Evolutionary conservation across 345 rosid species (phyloP), one percentile per base, ranked within the genome.

Genomic region (Salix brachista): DNA sequence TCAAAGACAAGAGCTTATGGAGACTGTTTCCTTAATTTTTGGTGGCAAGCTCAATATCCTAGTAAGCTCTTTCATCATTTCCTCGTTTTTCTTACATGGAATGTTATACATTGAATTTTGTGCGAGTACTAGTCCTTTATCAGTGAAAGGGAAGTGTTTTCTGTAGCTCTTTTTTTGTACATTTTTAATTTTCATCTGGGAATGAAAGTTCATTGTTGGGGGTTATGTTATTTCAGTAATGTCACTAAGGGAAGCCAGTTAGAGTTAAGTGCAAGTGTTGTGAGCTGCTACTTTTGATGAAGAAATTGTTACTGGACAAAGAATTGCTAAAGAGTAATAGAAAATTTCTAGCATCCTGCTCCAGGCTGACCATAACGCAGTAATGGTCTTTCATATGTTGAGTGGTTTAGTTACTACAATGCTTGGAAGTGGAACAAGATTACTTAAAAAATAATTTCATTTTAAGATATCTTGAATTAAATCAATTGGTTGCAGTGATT

Each of bases 11-110:
- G 54, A 74, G 72, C 82, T 70, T 52, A 48, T 80, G 79, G 36
- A 54, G 28, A 42, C 54, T 64, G 79, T 56, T 1, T 71, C 83
- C 34, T 80, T 76, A 65, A 17, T 42, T 10, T 80, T 71, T 46
- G 54, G 68, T 76, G 77, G 77, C 68, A 65, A 72, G 52, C 83
- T 80, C 58, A 72, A 80, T 65, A 80, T 80, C 54, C 66, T 80
- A 56, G 77, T 76, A 65, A 64, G 79, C 37, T 64, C 19, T 23
- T 68, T 13, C 1, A 1, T 69, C 2, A 1, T 69, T 30, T 52
- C 9, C 37, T 42, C 30, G 32, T 36, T 6, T 56, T 50, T 19
- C n/a, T 21, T 70, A 11, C 72, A 14, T 46, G 19, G 28, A 17
- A 56, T 7, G 25, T 18, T 39, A 37, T 58, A 21, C 61, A n/a